Percentiles rank a stretch among this genome's conserved stretches.
These are phyloP conservation scores for Sanghuangporus sanghuang DNA, from an alignment of 1,284 basidiomycete genomes.

Conservation along the genomic window DNA sequence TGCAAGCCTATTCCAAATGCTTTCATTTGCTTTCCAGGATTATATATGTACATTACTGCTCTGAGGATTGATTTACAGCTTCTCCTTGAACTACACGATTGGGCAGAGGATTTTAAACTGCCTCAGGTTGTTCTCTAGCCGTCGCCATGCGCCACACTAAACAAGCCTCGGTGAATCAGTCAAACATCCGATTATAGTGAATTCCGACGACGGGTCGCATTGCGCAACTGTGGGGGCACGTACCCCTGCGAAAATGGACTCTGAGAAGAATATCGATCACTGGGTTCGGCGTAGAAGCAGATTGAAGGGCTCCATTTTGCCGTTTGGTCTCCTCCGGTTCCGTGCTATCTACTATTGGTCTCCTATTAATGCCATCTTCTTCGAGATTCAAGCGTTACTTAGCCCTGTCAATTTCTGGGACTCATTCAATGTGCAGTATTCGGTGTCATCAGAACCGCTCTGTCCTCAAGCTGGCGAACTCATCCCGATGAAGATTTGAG, in stretches of 20 bases:
- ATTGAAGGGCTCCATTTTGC: not conserved
- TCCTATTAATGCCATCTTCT: not conserved
- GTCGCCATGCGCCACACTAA: too few species aligned
- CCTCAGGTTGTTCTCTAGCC: too few species aligned
- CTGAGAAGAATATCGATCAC: not conserved
- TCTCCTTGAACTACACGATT: too few species aligned
- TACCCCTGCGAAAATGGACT: too few species aligned
- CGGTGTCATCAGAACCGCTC: slow-evolving; percentile 13
- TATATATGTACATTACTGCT: too few species aligned
- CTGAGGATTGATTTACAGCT: too few species aligned
- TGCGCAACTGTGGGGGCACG: too few species aligned
- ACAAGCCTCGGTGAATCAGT: too few species aligned
- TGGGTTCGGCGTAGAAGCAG: not conserved
- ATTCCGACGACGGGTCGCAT: not conserved
- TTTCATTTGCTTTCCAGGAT: too few species aligned
- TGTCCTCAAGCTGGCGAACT: slow-evolving; percentile 46
- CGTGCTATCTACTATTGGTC: not conserved
- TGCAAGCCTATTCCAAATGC: too few species aligned
- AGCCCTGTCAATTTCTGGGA: not conserved
- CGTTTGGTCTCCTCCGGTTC: not conserved
- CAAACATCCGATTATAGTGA: too few species aligned
- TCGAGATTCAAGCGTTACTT: not conserved
- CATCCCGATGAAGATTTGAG: slow-evolving; percentile 36
- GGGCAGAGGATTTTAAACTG: too few species aligned
- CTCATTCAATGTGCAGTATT: not conserved